These are phyloP conservation scores for Aspergillus clavatus DNA, from an alignment of 2,329 filamentous ascomycete genomes.

Conservation along the genomic window DNA sequence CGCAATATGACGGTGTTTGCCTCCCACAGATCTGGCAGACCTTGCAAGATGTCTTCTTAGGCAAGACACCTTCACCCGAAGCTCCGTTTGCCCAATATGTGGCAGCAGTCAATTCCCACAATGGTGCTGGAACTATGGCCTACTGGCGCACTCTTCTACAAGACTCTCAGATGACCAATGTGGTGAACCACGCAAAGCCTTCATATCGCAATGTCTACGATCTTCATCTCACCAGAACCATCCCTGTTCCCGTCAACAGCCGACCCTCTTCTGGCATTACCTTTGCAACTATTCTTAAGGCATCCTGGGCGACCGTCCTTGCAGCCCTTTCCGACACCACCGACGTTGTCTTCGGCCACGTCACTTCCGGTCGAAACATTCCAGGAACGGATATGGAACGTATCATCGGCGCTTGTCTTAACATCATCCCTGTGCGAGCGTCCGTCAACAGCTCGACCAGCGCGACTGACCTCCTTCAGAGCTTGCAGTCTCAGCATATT, in stretches of 20 bases:
- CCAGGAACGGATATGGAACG: constrained; percentile 29
- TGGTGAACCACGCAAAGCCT: not conserved
- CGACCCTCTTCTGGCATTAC: constrained; percentile 13
- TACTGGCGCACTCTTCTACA: not conserved
- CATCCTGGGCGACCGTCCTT: constrained; percentile 55
- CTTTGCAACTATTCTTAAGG: constrained; percentile 46
- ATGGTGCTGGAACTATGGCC: not conserved
- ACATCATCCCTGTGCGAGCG: constrained; percentile 19
- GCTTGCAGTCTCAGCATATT: constrained; percentile 48
- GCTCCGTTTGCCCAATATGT: constrained; percentile 2
- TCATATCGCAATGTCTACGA: constrained; percentile 1
- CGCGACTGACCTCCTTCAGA: constrained; percentile 44
- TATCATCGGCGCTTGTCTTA: constrained; percentile 19
- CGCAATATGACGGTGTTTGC: constrained; percentile 24
- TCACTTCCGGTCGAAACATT: constrained; percentile 48
- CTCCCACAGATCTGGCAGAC: constrained; percentile 2
- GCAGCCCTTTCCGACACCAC: constrained; percentile 45
- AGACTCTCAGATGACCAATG: not conserved
- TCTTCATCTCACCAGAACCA: not conserved
- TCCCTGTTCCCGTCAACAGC: not conserved
- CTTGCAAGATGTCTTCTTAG: not conserved
- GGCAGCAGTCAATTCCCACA: not conserved
- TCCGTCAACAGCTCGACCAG: constrained; percentile 12
- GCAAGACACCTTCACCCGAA: not conserved
- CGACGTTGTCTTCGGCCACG: constrained; percentile 55